Percentiles rank a stretch among this genome's conserved stretches.
These are phyloP conservation scores for Suhomyces sp. DNA, from an alignment of 805 yeast genomes.

Conservation along the genomic window DNA sequence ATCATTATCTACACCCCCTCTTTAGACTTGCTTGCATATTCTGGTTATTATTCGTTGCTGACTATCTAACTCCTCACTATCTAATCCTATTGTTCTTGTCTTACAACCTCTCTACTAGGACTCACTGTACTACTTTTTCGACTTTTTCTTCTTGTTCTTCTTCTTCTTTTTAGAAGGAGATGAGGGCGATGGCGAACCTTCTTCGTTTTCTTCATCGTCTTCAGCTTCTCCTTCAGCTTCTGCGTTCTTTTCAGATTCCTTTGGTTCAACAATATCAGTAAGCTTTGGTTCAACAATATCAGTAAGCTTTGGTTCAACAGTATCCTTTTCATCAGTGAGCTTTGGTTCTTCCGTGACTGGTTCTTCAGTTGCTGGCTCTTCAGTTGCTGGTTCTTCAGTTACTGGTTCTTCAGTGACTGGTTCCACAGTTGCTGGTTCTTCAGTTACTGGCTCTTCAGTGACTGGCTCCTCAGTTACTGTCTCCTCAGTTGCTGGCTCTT, in stretches of 20 bases:
- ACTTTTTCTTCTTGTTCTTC: conserved; percentile 7
- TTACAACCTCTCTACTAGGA: too few species aligned
- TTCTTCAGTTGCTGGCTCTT: neutral
- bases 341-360: neutral
- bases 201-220: neutral
- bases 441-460: neutral
- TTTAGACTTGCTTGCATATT: too few species aligned
- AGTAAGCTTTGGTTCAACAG: conserved; percentile 3
- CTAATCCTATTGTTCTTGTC: too few species aligned
- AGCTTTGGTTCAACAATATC: neutral
- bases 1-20: too few species aligned
- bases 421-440: too few species aligned
- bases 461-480: too few species aligned
- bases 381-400: neutral
- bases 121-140: neutral
- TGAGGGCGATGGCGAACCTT: neutral
- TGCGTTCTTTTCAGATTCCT: neutral
- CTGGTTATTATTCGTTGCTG: too few species aligned
- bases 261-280: neutral
- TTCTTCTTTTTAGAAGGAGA: conserved; percentile 1
- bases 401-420: too few species aligned
- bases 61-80: too few species aligned
- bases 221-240: neutral
- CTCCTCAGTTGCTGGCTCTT: too few species aligned
- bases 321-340: too few species aligned